Conservation (phyloP, 768 basidiomycete species). For the Leucosporidium yakuticum region DNA sequence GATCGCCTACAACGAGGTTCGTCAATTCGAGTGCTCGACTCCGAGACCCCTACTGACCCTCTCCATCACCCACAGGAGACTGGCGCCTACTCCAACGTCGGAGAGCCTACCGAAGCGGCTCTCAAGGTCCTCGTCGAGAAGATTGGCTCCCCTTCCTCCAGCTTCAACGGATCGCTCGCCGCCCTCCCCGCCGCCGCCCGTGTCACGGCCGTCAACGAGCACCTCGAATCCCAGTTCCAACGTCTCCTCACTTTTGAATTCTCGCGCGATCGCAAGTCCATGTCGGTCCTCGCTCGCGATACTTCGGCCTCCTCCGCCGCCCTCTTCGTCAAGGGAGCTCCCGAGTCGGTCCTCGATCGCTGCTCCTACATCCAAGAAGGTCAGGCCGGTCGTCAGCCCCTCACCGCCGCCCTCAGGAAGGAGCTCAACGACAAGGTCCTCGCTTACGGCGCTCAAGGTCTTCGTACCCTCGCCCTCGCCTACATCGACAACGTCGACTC, state of each 20-base stretch:
- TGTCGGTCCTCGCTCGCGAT: conserved; percentile 84
- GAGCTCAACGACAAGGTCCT: conserved; percentile 61
- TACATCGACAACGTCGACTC: conserved; percentile 71
- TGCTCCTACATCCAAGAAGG: conserved; percentile 67
- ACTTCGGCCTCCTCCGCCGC: conserved; percentile 52
- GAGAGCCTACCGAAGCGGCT: conserved; percentile 96
- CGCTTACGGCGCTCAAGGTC: conserved; percentile 69
- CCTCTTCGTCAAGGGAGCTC: conserved; percentile 93
- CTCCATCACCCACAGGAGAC: conserved; percentile 57
- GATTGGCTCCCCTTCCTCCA: conserved; percentile 63
- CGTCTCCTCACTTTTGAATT: conserved; percentile 95
- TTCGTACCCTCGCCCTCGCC: conserved; percentile 86
- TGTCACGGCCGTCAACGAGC: conserved; percentile 75
- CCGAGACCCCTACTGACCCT: background rate
- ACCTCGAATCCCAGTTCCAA: conserved; percentile 66
- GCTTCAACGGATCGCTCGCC: conserved; percentile 53
- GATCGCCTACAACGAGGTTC: conserved; percentile 70
- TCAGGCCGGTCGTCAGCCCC: conserved; percentile 48
- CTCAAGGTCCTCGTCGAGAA: conserved; percentile 93
- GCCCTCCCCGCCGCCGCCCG: conserved; percentile 57
- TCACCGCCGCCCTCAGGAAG: conserved; percentile 59
- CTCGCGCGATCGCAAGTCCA: conserved; percentile 96
- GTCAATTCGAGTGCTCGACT: background rate
- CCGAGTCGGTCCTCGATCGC: conserved; percentile 86
- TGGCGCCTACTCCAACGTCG: conserved; percentile 68